These are phyloP conservation scores for Pezizomycotina sp. DNA, from an alignment of 2,329 filamentous ascomycete genomes.

Conservation along the genomic window DNA sequence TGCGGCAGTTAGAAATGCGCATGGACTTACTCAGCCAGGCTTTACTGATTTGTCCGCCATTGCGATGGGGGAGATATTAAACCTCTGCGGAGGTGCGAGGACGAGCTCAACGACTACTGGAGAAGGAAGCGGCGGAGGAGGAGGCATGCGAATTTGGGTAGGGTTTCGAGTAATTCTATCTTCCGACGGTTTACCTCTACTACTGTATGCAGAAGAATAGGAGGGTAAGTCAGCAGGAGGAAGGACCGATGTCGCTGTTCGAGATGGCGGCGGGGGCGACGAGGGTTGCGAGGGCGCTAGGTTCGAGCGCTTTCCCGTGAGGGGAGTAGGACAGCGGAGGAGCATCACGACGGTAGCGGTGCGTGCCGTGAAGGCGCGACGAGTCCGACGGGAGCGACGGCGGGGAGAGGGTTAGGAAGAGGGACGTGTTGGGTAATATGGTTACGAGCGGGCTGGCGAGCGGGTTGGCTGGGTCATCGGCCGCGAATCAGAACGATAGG, in stretches of 20 bases:
- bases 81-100: slow-evolving; percentile 60
- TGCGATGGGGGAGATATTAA: slow-evolving; percentile 57
- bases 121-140: slow-evolving; percentile 51
- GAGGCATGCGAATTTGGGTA: slow-evolving; percentile 53
- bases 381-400: slow-evolving; percentile 23
- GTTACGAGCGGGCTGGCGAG: slow-evolving; percentile 51
- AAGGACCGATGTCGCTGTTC: slow-evolving; percentile 38
- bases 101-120: slow-evolving; percentile 52
- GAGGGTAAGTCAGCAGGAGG: slow-evolving; percentile 27
- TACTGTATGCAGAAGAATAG: slow-evolving; percentile 31
- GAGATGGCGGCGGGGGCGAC: slow-evolving; percentile 35
- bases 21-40: slow-evolving; percentile 66
- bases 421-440: slow-evolving; percentile 52
- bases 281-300: slow-evolving; percentile 32
- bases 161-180: slow-evolving; percentile 30
- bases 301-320: slow-evolving; percentile 34
- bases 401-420: slow-evolving; percentile 42
- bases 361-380: slow-evolving; percentile 18
- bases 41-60: slow-evolving; percentile 54
- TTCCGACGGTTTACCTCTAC: slow-evolving; percentile 22
- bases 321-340: slow-evolving; percentile 28
- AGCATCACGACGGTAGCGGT: slow-evolving; percentile 25
- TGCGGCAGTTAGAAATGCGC: slow-evolving; percentile 61
- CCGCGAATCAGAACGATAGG: slow-evolving; percentile 35
- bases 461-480: slow-evolving; percentile 51